Percentiles rank a stretch among this genome's conserved stretches.
Conservation (phyloP, 805 yeast genomes). For the Saccharomycopsis lassenensis region DNA sequence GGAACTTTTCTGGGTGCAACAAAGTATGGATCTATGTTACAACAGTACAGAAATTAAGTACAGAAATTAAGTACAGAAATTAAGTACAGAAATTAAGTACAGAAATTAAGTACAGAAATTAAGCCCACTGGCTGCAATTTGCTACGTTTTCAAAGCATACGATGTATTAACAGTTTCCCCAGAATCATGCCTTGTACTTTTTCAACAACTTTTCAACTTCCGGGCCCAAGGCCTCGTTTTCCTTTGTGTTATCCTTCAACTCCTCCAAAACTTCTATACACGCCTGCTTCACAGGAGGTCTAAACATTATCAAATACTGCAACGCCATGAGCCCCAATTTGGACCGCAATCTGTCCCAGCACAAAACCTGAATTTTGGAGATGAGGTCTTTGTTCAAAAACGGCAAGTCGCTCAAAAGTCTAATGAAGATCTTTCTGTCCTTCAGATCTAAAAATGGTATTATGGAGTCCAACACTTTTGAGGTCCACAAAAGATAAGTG, state of each 20-base stretch:
- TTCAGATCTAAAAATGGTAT: slow-evolving; percentile 75
- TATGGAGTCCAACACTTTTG: slow-evolving; percentile 60
- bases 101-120: too few species aligned
- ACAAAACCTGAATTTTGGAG: slow-evolving; percentile 54
- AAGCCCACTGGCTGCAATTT: too few species aligned
- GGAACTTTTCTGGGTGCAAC: too few species aligned
- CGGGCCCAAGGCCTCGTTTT: slow-evolving; percentile 28
- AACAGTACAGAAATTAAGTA: too few species aligned
- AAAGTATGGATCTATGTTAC: too few species aligned
- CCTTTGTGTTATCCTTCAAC: slow-evolving; percentile 27
- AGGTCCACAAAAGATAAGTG: slow-evolving; percentile 58
- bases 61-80: too few species aligned
- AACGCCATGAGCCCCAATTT: slow-evolving; percentile 74
- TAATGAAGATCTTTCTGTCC: slow-evolving; percentile 71
- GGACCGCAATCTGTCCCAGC: slow-evolving; percentile 77
- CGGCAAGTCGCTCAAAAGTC: slow-evolving; percentile 84
- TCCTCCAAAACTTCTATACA: slow-evolving; percentile 41
- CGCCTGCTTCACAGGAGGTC: slow-evolving; percentile 65
- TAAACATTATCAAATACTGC: slow-evolving; percentile 74
- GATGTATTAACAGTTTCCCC: too few species aligned
- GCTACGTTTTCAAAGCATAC: too few species aligned
- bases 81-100: too few species aligned
- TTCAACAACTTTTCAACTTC: slow-evolving; percentile 9
- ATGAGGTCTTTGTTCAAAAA: slow-evolving; percentile 54
- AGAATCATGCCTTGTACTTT: slow-evolving; percentile 7